Evolutionary conservation across 306 rosid species (phyloP).

Genomic region (Vigna nakashimae): DNA sequence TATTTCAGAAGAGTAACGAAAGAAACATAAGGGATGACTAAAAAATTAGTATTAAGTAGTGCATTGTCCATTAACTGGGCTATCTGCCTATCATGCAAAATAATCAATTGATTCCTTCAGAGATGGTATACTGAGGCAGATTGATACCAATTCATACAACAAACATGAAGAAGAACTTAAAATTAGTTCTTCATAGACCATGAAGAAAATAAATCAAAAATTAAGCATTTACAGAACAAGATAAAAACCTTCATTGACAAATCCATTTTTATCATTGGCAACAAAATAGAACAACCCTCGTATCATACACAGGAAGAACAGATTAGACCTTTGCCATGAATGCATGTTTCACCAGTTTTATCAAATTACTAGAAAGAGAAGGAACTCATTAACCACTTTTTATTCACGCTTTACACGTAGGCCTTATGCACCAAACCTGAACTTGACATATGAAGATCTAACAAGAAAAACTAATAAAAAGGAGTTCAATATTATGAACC

Average conservation of each 20-base stretch:
- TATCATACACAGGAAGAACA: neutral
- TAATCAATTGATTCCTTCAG: no score
- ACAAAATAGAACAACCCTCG: neutral
- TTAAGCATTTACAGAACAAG: neutral
- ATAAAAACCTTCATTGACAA: conserved; percentile 10
- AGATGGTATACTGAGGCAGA: neutral
- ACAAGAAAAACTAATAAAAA: conserved; percentile 13
- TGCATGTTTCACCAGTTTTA: conserved; percentile 6
- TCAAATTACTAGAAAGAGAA: neutral
- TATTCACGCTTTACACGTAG: neutral
- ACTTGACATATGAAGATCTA: conserved; percentile 25
- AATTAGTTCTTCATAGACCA: conserved; percentile 21
- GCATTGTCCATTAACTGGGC: no score
- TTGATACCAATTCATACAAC: conserved; percentile 18
- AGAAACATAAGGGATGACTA: no score
- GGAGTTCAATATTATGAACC: conserved; percentile 16
- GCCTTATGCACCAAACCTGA: conserved; percentile 16
- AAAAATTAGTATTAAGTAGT: no score
- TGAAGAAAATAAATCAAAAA: conserved; percentile 28
- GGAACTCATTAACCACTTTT: neutral
- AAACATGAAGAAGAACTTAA: conserved; percentile 25
- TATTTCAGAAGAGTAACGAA: no score
- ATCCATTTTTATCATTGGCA: conserved; percentile 4
- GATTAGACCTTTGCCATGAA: neutral
- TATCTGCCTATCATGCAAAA: no score